Evolutionary conservation across 257 asterid genomes (phyloP), one percentile per base, ranked within the genome.

Genomic region (Nicotiana paniculata): DNA sequence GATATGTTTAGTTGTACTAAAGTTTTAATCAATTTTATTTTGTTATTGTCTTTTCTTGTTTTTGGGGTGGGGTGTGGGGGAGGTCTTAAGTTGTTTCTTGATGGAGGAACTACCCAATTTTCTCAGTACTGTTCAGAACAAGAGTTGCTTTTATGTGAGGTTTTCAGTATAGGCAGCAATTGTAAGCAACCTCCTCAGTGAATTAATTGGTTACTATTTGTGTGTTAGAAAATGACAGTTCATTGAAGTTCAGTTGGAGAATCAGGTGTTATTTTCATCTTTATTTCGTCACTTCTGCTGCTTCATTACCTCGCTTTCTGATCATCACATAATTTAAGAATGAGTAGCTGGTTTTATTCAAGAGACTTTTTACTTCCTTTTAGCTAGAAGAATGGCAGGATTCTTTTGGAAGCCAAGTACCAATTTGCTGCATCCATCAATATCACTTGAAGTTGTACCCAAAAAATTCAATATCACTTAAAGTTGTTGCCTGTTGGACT

Each of bases 401-500:
- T 58, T 11, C 58, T 55, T 77, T 77, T 18, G 69, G 35, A 21
- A 18, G 21, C 69, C 81, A 32, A 57, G 66, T 77, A 58, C 28
- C 68, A 39, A 78, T 35, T 15, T 61, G 54, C 16, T 33, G 53
- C 69, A 8, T 37, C 32, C 16, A 84, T 86, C 93, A 80, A 69
- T 86, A 89, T 91, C 93, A 88, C 85, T 90, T 88, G 87, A 86
- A 82, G 84, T 62, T 82, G 77, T 80, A 30, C 33, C 33, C 33
- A 30, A 30, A 30, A 2, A 30, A 30, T 83, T 86, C 93, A 80
- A 69, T 86, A 89, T 91, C 93, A 87, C 85, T 90, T 88, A 86
- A 86, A 82, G 84, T 62, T 82, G 77, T 80, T 46, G 33, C 6
- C 46, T 37, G 9, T 37, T 37, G 46, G 46, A 37, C 46, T 37